Percentiles rank a stretch among this genome's conserved stretches.
These are phyloP conservation scores for Heimioporus retisporus DNA, from an alignment of 1,284 basidiomycete genomes.

Conservation along the genomic window DNA sequence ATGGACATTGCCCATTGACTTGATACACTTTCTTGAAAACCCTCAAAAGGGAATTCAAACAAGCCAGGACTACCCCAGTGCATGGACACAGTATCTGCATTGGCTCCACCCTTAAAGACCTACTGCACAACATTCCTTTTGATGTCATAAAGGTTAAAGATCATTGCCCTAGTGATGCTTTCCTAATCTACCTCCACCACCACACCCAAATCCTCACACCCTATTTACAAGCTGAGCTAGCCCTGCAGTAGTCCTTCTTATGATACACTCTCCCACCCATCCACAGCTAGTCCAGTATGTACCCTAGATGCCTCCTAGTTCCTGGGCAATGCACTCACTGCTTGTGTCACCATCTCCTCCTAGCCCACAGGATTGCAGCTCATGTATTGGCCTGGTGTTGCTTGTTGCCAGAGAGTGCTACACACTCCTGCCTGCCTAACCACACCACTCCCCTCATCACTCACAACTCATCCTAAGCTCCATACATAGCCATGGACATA, in stretches of 20 bases:
- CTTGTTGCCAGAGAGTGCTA: too few relatives aligned
- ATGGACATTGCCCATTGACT: too few relatives aligned
- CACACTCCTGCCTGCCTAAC: too few relatives aligned
- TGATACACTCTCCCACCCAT: not conserved
- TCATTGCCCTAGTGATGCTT: not conserved
- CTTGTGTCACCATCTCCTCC: too few relatives aligned
- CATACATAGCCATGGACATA: too few relatives aligned
- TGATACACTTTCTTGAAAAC: not conserved
- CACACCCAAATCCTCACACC: constrained; percentile 9
- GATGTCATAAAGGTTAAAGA: not conserved
- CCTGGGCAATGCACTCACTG: too few relatives aligned
- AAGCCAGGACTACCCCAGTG: not conserved
- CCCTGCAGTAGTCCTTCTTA: not conserved
- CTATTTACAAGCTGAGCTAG: constrained; percentile 6
- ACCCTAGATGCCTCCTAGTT: too few relatives aligned
- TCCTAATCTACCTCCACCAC: not conserved
- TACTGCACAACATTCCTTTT: not conserved
- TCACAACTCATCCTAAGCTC: too few relatives aligned
- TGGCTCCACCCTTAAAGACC: not conserved
- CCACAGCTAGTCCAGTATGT: not conserved
- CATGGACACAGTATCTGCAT: not conserved
- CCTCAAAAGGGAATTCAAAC: not conserved
- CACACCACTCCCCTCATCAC: too few relatives aligned
- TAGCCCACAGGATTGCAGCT: not conserved
- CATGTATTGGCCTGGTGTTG: not conserved